Percentiles rank a stretch among this genome's conserved stretches.
Conservation (phyloP, 2,329 filamentous ascomycete species). For the Aspergillus arachidicola region DNA sequence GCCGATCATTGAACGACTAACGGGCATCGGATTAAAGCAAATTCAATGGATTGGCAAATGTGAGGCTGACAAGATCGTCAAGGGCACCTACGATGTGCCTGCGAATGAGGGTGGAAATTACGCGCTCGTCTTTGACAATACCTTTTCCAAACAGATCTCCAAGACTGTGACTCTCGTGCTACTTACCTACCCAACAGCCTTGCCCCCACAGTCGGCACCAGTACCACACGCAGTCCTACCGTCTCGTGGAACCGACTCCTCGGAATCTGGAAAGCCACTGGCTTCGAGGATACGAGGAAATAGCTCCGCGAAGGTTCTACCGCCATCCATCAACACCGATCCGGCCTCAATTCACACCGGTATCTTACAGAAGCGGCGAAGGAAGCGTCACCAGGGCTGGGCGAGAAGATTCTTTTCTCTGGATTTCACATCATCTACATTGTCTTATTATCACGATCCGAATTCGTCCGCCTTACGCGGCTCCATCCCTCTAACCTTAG, state of each 20-base stretch:
- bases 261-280: constrained; percentile 52
- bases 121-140: constrained; percentile 96
- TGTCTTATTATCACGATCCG: constrained; percentile 95
- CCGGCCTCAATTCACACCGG: constrained; percentile 73
- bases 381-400: constrained; percentile 92
- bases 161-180: constrained; percentile 96
- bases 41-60: constrained; percentile 88
- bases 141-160: constrained; percentile 91
- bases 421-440: constrained; percentile 88
- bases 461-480: constrained; percentile 91
- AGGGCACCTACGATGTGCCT: constrained; percentile 82
- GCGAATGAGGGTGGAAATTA: constrained; percentile 84
- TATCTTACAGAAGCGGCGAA: constrained; percentile 80
- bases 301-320: constrained; percentile 26
- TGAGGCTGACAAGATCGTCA: constrained; percentile 92
- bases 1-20: constrained; percentile 68
- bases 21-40: constrained; percentile 62
- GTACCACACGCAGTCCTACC: constrained; percentile 42
- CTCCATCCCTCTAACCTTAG: constrained; percentile 87
- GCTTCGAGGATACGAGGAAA: constrained; percentile 34
- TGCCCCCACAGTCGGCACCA: constrained; percentile 47
- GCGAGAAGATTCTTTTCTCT: constrained; percentile 93
- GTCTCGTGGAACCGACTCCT: constrained; percentile 50
- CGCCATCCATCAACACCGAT: constrained; percentile 29
- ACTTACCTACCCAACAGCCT: constrained; percentile 85